A percentile compares a stretch with the other conserved stretches of the same genome.
These are phyloP conservation scores for Juncus effusus DNA, from an alignment of 176 grass and related monocot genomes.

Conservation along the genomic window DNA sequence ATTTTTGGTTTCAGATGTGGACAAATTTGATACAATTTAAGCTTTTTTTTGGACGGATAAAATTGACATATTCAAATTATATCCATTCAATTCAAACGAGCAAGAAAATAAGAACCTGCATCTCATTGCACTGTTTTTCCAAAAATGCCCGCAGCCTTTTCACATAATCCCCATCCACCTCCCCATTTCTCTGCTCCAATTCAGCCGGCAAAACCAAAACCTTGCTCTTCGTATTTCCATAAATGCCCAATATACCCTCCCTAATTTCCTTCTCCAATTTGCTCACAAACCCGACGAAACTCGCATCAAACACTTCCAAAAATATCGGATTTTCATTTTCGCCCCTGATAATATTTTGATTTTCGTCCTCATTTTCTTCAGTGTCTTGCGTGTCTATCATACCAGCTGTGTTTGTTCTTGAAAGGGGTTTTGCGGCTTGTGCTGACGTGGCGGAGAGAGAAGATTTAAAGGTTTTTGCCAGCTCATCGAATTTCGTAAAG, in stretches of 20 bases:
- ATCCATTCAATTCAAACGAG: not conserved
- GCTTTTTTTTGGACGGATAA: no score
- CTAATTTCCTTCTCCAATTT: slow-evolving; percentile 87
- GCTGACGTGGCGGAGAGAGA: slow-evolving; percentile 31
- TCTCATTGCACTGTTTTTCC: slow-evolving; percentile 93
- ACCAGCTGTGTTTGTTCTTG: slow-evolving; percentile 74
- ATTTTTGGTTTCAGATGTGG: no score
- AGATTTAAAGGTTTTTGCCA: slow-evolving; percentile 50
- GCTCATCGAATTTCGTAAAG: slow-evolving; percentile 81
- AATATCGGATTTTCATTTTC: slow-evolving; percentile 55
- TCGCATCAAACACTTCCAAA: slow-evolving; percentile 68
- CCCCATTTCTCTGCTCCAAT: slow-evolving; percentile 79
- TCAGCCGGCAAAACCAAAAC: slow-evolving; percentile 68
- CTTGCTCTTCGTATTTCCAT: slow-evolving; percentile 73
- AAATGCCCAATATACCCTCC: slow-evolving; percentile 72
- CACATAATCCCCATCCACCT: slow-evolving; percentile 78
- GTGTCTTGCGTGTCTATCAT: slow-evolving; percentile 71
- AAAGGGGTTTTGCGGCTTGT: slow-evolving; percentile 55
- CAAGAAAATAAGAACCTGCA: slow-evolving; percentile 61
- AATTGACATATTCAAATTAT: not conserved
- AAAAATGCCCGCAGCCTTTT: slow-evolving; percentile 82
- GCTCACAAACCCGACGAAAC: slow-evolving; percentile 54
- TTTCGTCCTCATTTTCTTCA: slow-evolving; percentile 33
- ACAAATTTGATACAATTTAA: no score
- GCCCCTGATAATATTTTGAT: slow-evolving; percentile 3